Conservation (phyloP, 345 rosid species). For the Turritis glabra region DNA sequence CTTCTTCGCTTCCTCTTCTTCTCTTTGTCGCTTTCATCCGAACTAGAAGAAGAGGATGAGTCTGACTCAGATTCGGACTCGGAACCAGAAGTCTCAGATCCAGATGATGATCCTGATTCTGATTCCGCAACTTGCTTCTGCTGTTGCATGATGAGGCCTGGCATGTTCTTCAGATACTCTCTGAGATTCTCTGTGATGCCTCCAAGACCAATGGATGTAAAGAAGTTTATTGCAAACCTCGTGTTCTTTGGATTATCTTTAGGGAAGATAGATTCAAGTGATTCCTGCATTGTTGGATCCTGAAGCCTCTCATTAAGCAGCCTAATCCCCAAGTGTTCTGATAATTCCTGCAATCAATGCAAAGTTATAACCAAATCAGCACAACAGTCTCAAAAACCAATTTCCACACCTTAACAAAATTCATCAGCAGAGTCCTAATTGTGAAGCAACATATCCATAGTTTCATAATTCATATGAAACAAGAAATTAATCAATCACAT, state of each 20-base stretch:
- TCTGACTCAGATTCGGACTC: slow-evolving; percentile 39
- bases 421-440: not conserved
- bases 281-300: slow-evolving; percentile 70
- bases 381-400: not conserved
- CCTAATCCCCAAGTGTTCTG: slow-evolving; percentile 87
- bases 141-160: slow-evolving; percentile 89
- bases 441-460: not conserved
- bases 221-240: slow-evolving; percentile 81
- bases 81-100: slow-evolving; percentile 43
- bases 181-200: slow-evolving; percentile 93
- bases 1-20: slow-evolving; percentile 49
- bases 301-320: slow-evolving; percentile 76
- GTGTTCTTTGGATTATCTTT: slow-evolving; percentile 94
- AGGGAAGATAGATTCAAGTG: slow-evolving; percentile 84
- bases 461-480: not conserved
- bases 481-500: slow-evolving; percentile 14
- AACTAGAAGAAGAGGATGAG: slow-evolving; percentile 38
- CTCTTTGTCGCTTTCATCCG: slow-evolving; percentile 47
- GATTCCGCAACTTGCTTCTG: slow-evolving; percentile 56
- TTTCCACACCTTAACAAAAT: not conserved
- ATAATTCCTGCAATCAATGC: slow-evolving; percentile 61
- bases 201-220: slow-evolving; percentile 96
- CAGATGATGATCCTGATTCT: slow-evolving; percentile 44
- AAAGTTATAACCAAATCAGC: slow-evolving; percentile 9
- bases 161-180: slow-evolving; percentile 94